These are phyloP conservation scores for Sideroxylon spinosum DNA, from an alignment of 179 eudicot genomes.

Conservation along the genomic window DNA sequence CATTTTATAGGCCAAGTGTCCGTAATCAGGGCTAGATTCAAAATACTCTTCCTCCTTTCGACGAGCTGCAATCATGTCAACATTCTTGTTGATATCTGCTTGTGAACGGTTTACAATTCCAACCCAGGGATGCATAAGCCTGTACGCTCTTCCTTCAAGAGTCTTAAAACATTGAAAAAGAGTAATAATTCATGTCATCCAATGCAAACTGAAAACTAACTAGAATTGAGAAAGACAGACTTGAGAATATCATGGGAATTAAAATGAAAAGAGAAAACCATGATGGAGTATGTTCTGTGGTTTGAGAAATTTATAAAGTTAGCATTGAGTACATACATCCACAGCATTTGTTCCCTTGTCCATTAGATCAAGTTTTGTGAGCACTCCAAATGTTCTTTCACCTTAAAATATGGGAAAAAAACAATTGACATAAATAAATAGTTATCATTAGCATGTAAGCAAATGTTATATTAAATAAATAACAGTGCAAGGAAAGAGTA, in stretches of 20 bases:
- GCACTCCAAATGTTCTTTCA: constrained; percentile 95
- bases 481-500: background rate
- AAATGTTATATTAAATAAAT: background rate
- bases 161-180: constrained; percentile 42
- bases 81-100: constrained; percentile 97
- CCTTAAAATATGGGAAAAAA: constrained; percentile 35
- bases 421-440: background rate
- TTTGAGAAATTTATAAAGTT: background rate
- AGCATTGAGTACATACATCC: constrained; percentile 56
- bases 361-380: constrained; percentile 97
- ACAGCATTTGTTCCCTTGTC: constrained; percentile 93
- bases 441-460: background rate
- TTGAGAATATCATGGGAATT: background rate
- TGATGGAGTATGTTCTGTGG: background rate
- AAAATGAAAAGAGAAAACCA: constrained; percentile 5
- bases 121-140: constrained; percentile 97
- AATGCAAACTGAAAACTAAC: background rate
- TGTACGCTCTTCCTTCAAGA: constrained; percentile 95
- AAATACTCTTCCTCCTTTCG: constrained; percentile 86
- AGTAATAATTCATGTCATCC: background rate
- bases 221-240: background rate
- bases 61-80: constrained; percentile 85
- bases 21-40: constrained; percentile 92
- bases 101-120: constrained; percentile 99
- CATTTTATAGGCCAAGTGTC: constrained; percentile 92